Evolutionary conservation across 495 filamentous ascomycete genomes (phyloP).

Genomic region (Penicillium salamii): DNA sequence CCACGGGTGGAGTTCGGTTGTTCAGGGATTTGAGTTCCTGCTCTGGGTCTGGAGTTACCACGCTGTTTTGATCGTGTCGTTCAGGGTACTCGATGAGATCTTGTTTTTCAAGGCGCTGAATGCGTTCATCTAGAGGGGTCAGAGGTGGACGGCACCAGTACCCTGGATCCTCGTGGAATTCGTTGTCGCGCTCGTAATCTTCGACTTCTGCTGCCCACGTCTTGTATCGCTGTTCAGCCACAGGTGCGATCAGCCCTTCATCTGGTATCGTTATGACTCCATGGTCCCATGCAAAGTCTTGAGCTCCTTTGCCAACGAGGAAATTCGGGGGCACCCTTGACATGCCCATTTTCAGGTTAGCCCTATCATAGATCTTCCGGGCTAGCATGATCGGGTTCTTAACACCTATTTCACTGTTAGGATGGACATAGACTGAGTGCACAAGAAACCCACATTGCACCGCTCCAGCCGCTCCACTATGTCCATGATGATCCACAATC

Average conservation of each 20-base stretch:
- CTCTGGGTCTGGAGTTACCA: background rate
- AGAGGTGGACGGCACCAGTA: conserved; percentile 7
- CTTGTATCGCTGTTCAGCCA: conserved; percentile 68
- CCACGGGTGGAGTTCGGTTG: too few relatives aligned
- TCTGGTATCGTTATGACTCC: conserved; percentile 66
- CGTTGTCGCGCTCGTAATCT: conserved; percentile 30
- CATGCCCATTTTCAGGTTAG: conserved; percentile 68
- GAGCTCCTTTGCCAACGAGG: conserved; percentile 79
- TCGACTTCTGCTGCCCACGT: conserved; percentile 75
- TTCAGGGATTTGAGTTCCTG: background rate
- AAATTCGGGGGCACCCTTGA: conserved; percentile 90
- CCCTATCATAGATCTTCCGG: conserved; percentile 73
- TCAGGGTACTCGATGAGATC: background rate
- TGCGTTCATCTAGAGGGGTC: background rate
- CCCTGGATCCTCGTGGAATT: background rate
- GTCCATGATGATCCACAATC: conserved; percentile 83
- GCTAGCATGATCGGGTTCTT: conserved; percentile 90
- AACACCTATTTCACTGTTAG: conserved; percentile 55
- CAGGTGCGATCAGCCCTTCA: conserved; percentile 71
- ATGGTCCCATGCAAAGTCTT: conserved; percentile 76
- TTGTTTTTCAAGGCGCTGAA: background rate
- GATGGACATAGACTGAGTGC: conserved; percentile 6
- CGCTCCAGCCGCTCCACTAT: conserved; percentile 90
- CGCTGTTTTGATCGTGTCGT: background rate
- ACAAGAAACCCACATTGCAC: conserved; percentile 66